Base-by-base conservation (phyloP, 2,329 filamentous ascomycete species). In the Phaeosphaeriaceae sp. region DNA sequence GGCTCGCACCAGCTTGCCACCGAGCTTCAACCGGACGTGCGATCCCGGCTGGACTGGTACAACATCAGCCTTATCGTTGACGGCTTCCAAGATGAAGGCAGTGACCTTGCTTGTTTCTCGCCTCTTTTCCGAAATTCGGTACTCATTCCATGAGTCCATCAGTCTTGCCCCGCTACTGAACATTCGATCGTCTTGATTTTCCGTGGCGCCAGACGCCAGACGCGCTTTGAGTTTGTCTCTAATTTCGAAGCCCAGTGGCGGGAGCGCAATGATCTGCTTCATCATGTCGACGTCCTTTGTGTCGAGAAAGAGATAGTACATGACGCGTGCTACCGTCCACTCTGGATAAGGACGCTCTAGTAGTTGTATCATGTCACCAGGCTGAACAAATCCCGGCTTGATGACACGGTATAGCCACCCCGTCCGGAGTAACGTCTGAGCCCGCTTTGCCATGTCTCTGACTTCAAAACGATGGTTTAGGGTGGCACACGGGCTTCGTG, bases 351-450 rank as follows among this genome's bases (percentile, higher is more conserved):
- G 80, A 13, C 88, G 80, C 71, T 86, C 82, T 0, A 88, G 76
- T 0, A 91, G 77, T 4, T 73, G 75, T 60, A 90, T 84, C 65
- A 81, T 77, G 65, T 90, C 87, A 8, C 88, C 88, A 0, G 81
- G 81, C 19, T 79, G 73, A 44, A 91, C 82, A 0, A 69, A 77
- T 0, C 89, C 88, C 30, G 84, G 81, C 2, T 78, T 77, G 17
- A 90, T 69, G 1, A 91, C 84, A 2, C 88, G 83, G 64, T 89
- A 90, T 69, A 89, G 86, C 88, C 88, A 91, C 0, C 88, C 88
- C 0, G 87, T 89, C 1, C 88, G 83, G 57, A 85, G 85, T 1
- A 78, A 79, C 60, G 82, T 80, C 75, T 85, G 88, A 0, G 86
- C 85, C 21, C 81, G 78, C 0, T 84, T 84, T 3, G 88, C 85